Percentiles rank a stretch among this genome's conserved stretches.
Conservation (phyloP, 768 basidiomycete genomes). For the Cystobasidium ongulense region DNA sequence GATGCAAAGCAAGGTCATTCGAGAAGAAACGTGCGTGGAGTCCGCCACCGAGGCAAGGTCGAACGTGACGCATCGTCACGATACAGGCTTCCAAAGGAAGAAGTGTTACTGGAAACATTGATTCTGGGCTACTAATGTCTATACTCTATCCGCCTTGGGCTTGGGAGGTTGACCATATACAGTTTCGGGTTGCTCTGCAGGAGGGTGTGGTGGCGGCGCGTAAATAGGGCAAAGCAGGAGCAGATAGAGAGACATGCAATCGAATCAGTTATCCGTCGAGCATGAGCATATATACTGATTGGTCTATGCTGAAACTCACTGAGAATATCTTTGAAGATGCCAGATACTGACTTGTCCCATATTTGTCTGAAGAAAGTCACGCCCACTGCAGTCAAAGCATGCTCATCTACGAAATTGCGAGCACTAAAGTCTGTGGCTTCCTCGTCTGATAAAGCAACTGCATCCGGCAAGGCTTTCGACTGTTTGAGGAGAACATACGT, state of each 20-base stretch:
- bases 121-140: too few species aligned
- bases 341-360: slow-evolving; percentile 58
- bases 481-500: slow-evolving; percentile 68
- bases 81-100: too few species aligned
- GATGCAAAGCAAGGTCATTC: not conserved
- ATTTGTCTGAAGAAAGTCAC: slow-evolving; percentile 74
- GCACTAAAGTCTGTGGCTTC: slow-evolving; percentile 52
- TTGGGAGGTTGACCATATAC: not conserved
- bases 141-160: not conserved
- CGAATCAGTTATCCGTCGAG: not conserved
- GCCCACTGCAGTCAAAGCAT: slow-evolving; percentile 58
- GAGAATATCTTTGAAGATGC: slow-evolving; percentile 16
- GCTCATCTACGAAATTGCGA: slow-evolving; percentile 55
- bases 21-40: not conserved
- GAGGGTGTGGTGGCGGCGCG: not conserved
- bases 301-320: not conserved
- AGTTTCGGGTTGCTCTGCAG: not conserved
- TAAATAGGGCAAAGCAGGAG: not conserved
- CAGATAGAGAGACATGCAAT: not conserved
- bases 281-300: not conserved
- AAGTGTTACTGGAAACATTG: too few species aligned
- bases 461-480: slow-evolving; percentile 39
- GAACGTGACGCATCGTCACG: not conserved
- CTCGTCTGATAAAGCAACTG: not conserved
- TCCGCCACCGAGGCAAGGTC: not conserved